Evolutionary conservation across 805 yeast genomes (phyloP).

Genomic region (Starmerella bombi): DNA sequence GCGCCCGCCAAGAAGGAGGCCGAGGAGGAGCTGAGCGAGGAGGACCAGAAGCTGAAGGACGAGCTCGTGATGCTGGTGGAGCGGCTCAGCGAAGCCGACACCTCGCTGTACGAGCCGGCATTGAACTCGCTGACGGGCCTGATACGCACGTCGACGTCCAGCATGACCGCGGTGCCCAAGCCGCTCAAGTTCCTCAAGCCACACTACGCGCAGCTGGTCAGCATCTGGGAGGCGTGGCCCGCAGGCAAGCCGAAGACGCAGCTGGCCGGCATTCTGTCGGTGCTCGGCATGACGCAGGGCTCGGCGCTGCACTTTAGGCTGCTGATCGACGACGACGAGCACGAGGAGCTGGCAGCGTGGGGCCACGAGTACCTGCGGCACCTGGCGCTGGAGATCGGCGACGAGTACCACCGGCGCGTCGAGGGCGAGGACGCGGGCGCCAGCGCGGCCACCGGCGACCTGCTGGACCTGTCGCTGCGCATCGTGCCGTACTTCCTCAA

Average conservation of each 20-base stretch:
- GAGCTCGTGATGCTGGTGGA: constrained; percentile 82
- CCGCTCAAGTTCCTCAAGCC: constrained; percentile 93
- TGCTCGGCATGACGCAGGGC: constrained; percentile 87
- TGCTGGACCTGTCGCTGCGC: constrained; percentile 54
- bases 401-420: constrained; percentile 48
- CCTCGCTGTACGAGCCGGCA: constrained; percentile 42
- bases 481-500: constrained; percentile 81
- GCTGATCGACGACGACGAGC: constrained; percentile 36
- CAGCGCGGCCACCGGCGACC: constrained; percentile 25
- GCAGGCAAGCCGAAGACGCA: constrained; percentile 37
- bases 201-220: constrained; percentile 56
- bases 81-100: constrained; percentile 38
- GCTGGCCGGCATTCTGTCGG: constrained; percentile 82
- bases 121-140: constrained; percentile 57
- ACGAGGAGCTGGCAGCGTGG: constrained; percentile 53
- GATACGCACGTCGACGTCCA: constrained; percentile 85
- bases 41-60: constrained; percentile 74
- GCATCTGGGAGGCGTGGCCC: constrained; percentile 54
- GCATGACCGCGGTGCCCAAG: constrained; percentile 99
- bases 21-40: constrained; percentile 85
- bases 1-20: constrained; percentile 2
- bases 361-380: constrained; percentile 98
- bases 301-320: constrained; percentile 71
- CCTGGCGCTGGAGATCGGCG: constrained; percentile 88
- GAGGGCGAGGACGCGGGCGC: constrained; percentile 24